phyloP scores from a whole-genome alignment of 306 rosid species.

The Prunus davidiana region DNA sequence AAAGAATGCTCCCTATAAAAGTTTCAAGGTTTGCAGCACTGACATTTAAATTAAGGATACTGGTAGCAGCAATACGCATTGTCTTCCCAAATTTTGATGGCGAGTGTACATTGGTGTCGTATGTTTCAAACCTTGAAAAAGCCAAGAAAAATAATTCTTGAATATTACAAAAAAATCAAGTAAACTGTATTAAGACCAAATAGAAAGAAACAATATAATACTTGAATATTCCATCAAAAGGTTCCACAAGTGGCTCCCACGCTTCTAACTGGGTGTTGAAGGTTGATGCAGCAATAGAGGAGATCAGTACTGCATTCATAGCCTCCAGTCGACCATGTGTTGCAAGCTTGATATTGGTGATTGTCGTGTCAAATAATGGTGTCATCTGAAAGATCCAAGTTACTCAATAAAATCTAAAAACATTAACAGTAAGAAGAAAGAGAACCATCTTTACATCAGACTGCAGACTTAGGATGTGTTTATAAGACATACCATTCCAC shows the following conservation, averaged over 20 bases:
- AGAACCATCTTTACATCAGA: constrained; percentile 18
- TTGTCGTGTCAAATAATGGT: constrained; percentile 80
- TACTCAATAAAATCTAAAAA: neutral
- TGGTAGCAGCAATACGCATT: constrained; percentile 85
- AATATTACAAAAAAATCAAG: constrained; percentile 5
- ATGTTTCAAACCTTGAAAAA: constrained; percentile 83
- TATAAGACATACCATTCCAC: constrained; percentile 72
- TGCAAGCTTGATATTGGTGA: constrained; percentile 87
- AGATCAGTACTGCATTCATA: constrained; percentile 89
- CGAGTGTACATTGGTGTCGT: constrained; percentile 51
- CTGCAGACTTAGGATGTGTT: neutral
- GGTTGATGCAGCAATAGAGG: constrained; percentile 93
- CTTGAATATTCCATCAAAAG: constrained; percentile 99
- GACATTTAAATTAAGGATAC: constrained; percentile 74
- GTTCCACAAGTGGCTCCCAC: constrained; percentile 98
- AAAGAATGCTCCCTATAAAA: constrained; percentile 65
- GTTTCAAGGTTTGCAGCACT: constrained; percentile 87
- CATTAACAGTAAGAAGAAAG: neutral
- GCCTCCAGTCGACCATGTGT: constrained; percentile 86
- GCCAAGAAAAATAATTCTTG: constrained; percentile 19
- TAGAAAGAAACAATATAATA: constrained; percentile 31
- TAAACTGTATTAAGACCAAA: neutral
- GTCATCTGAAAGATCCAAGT: constrained; percentile 69
- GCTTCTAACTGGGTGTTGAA: constrained; percentile 94
- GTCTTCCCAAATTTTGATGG: constrained; percentile 75